These are phyloP conservation scores for Mucor velutinosus DNA, from an alignment of 371 early-diverging fungal species.

Conservation along the genomic window DNA sequence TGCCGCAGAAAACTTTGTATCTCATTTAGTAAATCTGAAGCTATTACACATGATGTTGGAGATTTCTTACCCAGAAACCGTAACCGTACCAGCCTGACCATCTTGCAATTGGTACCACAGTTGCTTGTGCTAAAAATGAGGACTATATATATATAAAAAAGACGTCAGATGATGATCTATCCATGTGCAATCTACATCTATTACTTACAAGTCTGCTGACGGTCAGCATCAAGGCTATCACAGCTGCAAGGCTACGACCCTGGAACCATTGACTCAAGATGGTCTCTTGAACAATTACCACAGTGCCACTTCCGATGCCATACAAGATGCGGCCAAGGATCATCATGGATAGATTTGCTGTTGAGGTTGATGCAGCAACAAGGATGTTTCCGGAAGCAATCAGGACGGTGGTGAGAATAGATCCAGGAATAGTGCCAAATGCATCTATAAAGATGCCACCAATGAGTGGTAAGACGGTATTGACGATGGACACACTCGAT, in stretches of 20 bases:
- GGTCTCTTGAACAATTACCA: slow-evolving; percentile 72
- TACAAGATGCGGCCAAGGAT: slow-evolving; percentile 69
- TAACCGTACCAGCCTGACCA: slow-evolving; percentile 71
- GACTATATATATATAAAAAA: slow-evolving; percentile 24
- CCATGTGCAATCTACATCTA: not conserved
- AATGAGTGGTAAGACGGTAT: slow-evolving; percentile 69
- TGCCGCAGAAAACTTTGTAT: slow-evolving; percentile 50
- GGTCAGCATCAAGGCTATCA: slow-evolving; percentile 68
- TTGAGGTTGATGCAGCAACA: slow-evolving; percentile 62
- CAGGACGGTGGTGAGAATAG: slow-evolving; percentile 63
- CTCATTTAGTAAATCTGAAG: not conserved
- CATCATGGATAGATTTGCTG: slow-evolving; percentile 58
- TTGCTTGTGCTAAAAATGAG: slow-evolving; percentile 69
- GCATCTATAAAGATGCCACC: slow-evolving; percentile 77
- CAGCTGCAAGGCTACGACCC: slow-evolving; percentile 64
- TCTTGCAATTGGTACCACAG: slow-evolving; percentile 64
- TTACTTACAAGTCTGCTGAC: slow-evolving; percentile 60
- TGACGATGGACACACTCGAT: slow-evolving; percentile 72
- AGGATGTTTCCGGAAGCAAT: slow-evolving; percentile 65
- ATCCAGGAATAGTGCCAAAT: slow-evolving; percentile 69
- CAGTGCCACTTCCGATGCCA: slow-evolving; percentile 73
- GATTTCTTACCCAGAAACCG: slow-evolving; percentile 64
- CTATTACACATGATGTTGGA: not conserved
- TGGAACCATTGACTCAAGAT: slow-evolving; percentile 76
- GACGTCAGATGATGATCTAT: slow-evolving; percentile 9